These are phyloP conservation scores for Pythium grandisporangium DNA, from an alignment of 352 stramenopile genomes.

Conservation along the genomic window DNA sequence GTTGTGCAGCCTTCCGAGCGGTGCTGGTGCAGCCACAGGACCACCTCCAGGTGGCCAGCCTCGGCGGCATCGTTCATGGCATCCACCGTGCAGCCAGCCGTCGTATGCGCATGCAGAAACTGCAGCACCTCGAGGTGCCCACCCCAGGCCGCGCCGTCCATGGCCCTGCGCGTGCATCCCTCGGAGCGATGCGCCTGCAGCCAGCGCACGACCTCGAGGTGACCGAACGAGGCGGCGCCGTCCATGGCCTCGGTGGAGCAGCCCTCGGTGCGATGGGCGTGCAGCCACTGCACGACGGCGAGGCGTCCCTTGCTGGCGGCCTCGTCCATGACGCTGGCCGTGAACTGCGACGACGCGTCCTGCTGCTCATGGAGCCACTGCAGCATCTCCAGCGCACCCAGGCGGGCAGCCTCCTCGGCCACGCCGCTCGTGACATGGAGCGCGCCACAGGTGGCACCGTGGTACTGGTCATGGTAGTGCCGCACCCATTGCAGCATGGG, in stretches of 20 bases:
- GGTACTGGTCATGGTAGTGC: too few species aligned
- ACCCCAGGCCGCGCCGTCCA: constrained; percentile 1
- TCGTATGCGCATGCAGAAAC: constrained; percentile 1
- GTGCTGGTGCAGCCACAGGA: constrained; percentile 9
- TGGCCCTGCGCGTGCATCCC: constrained; percentile 3
- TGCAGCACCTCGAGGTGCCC: not conserved
- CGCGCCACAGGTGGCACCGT: too few species aligned
- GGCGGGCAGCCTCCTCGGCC: too few species aligned
- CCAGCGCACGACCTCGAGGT: constrained; percentile 5
- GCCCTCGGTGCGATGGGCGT: constrained; percentile 1
- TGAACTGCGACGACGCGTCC: not conserved
- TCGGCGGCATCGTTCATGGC: constrained; percentile 8
- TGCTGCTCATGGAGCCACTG: constrained; percentile 1
- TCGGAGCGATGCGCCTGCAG: constrained; percentile 2
- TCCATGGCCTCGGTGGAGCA: constrained; percentile 9
- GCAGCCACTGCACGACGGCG: constrained; percentile 8
- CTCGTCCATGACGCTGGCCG: constrained; percentile 4
- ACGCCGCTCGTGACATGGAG: too few species aligned
- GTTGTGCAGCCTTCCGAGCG: constrained; percentile 8
- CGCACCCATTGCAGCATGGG: too few species aligned
- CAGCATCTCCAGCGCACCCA: constrained; percentile 2
- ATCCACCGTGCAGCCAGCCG: not conserved
- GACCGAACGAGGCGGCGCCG: constrained; percentile 1
- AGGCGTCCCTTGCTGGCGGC: constrained; percentile 6
- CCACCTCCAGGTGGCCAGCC: constrained; percentile 5